A percentile compares a stretch with the other conserved stretches of the same genome.
Evolutionary conservation across 2,329 filamentous ascomycete species (phyloP).

Genomic region (Keithomyces neogunnii): DNA sequence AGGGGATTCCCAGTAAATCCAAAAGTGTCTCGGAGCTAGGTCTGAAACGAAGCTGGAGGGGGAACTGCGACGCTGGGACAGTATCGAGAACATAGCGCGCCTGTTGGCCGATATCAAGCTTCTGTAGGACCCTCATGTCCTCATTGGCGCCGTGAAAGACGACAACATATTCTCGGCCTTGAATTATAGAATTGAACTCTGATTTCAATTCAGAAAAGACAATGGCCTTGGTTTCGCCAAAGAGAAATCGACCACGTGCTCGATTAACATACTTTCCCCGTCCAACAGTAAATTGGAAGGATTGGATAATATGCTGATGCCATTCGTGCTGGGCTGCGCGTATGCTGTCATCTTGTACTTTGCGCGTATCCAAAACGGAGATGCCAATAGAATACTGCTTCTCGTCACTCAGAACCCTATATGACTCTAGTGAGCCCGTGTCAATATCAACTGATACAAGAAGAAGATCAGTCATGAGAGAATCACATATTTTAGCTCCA

Average conservation of each 20-base stretch:
- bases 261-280: too few relatives aligned
- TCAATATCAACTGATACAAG: neutral
- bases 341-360: neutral
- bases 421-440: neutral
- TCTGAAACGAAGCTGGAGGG: neutral
- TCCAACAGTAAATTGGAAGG: too few relatives aligned
- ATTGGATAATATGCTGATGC: neutral
- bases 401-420: neutral
- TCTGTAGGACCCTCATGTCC: too few relatives aligned
- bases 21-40: neutral
- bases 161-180: too few relatives aligned
- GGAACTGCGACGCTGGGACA: neutral
- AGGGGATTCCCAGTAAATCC: neutral
- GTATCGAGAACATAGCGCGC: neutral
- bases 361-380: neutral
- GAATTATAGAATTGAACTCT: too few relatives aligned
- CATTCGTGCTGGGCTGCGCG: neutral
- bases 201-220: too few relatives aligned
- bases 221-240: too few relatives aligned
- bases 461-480: neutral
- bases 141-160: too few relatives aligned
- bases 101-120: neutral
- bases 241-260: too few relatives aligned
- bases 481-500: neutral
- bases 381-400: neutral